phyloP scores from a whole-genome alignment of 768 basidiomycete genomes.

The Cystofilobasidium capitatum region DNA sequence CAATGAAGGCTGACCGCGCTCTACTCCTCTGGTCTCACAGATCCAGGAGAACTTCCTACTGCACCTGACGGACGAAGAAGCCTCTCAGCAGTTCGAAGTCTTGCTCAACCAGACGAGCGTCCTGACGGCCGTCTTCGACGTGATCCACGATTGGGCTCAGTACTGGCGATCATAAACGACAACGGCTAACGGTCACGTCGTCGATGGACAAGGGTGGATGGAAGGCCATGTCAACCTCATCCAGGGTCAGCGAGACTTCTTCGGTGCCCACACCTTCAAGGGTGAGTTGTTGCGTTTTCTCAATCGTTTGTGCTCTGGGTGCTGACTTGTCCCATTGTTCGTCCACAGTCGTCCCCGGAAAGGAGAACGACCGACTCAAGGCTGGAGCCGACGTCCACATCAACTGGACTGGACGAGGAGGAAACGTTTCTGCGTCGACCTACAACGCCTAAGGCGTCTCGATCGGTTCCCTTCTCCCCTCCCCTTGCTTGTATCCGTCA shows the following conservation, averaged over 20 bases:
- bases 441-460: conserved; percentile 53
- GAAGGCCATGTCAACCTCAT: conserved; percentile 62
- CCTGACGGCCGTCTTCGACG: conserved; percentile 81
- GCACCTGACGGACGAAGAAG: conserved; percentile 89
- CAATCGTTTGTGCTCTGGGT: neutral
- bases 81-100: conserved; percentile 91
- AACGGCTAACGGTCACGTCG: neutral
- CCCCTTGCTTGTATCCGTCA: neutral
- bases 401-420: conserved; percentile 98
- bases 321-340: neutral
- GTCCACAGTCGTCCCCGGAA: conserved; percentile 82
- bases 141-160: conserved; percentile 53
- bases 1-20: neutral
- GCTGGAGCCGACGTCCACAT: conserved; percentile 82
- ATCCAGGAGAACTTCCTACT: conserved; percentile 94
- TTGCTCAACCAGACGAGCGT: conserved; percentile 90
- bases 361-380: conserved; percentile 75
- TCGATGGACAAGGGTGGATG: neutral
- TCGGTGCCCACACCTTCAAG: conserved; percentile 50
- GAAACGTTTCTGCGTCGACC: conserved; percentile 79
- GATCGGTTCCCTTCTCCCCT: neutral
- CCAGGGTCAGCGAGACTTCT: conserved; percentile 98
- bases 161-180: conserved; percentile 13
- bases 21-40: conserved; percentile 41
- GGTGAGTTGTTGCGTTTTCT: neutral